Evolutionary conservation across 164 flowering plant species (phyloP).

Genomic region (Aristolochia fimbriata): DNA sequence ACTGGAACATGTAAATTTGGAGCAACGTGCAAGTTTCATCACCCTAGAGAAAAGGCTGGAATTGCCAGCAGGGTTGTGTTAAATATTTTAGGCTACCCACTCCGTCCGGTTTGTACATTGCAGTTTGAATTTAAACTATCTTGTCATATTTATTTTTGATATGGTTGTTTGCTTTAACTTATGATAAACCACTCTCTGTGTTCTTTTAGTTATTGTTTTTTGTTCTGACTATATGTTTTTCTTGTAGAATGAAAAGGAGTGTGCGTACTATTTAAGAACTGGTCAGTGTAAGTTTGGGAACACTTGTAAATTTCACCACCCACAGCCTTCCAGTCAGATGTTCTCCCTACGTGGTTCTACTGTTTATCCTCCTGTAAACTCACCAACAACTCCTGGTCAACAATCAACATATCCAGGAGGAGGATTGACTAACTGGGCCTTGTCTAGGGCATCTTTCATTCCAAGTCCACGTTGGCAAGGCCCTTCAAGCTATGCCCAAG

Average conservation of each 20-base stretch:
- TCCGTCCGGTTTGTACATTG: slow-evolving; percentile 66
- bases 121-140: too few relatives aligned
- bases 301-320: slow-evolving; percentile 96
- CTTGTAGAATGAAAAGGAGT: slow-evolving; percentile 73
- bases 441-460: slow-evolving; percentile 76
- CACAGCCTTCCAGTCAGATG: slow-evolving; percentile 79
- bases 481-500: slow-evolving; percentile 75
- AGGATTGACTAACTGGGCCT: slow-evolving; percentile 57
- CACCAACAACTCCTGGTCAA: slow-evolving; percentile 77
- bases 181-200: neutral
- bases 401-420: slow-evolving; percentile 74
- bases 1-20: slow-evolving; percentile 98
- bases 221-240: neutral
- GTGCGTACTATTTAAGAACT: slow-evolving; percentile 90
- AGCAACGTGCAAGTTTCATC: slow-evolving; percentile 96
- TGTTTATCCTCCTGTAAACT: slow-evolving; percentile 61
- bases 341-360: slow-evolving; percentile 74
- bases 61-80: slow-evolving; percentile 72
- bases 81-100: slow-evolving; percentile 86
- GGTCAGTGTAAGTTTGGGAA: slow-evolving; percentile 91
- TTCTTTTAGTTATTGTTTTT: neutral
- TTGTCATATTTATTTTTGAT: neutral
- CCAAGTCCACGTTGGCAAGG: slow-evolving; percentile 90
- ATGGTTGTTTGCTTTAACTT: neutral
- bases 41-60: slow-evolving; percentile 93